Conservation (phyloP, 2,329 filamentous ascomycete genomes). For the Cytospora leucostoma region DNA sequence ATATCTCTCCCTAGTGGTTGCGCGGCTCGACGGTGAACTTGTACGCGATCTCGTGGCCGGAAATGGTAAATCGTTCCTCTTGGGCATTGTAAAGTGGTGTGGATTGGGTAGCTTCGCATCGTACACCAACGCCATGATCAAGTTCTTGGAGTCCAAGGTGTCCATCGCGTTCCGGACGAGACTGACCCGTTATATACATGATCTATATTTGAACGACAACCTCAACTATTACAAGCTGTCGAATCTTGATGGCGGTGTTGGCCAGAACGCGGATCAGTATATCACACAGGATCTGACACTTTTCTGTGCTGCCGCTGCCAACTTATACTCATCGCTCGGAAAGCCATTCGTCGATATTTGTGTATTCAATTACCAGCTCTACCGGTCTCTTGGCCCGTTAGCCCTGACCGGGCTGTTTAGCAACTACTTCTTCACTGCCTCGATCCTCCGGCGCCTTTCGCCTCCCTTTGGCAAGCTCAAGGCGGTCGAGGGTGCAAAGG, state of each 20-base stretch:
- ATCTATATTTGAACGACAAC: constrained; percentile 91
- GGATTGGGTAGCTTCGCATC: constrained; percentile 90
- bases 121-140: constrained; percentile 99
- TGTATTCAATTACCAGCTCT: constrained; percentile 98
- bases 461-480: constrained; percentile 97
- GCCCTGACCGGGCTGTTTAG: constrained; percentile 83
- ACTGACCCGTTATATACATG: constrained; percentile 93
- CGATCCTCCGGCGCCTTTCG: constrained; percentile 81
- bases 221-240: constrained; percentile 95
- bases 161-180: constrained; percentile 97
- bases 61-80: constrained; percentile 83
- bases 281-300: constrained; percentile 96
- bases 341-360: constrained; percentile 97
- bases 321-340: constrained; percentile 93
- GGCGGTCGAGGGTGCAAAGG: constrained; percentile 90
- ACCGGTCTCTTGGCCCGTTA: constrained; percentile 84
- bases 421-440: constrained; percentile 94
- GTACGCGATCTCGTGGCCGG: constrained; percentile 95
- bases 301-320: constrained; percentile 90
- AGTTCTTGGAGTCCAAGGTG: constrained; percentile 95
- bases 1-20: constrained; percentile 91
- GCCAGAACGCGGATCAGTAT: constrained; percentile 90
- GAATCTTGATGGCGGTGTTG: constrained; percentile 90
- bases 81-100: constrained; percentile 93
- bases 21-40: constrained; percentile 91